phyloP scores from a whole-genome alignment of 2,329 filamentous ascomycete species.

The Fusarium sterilihyphosum region DNA sequence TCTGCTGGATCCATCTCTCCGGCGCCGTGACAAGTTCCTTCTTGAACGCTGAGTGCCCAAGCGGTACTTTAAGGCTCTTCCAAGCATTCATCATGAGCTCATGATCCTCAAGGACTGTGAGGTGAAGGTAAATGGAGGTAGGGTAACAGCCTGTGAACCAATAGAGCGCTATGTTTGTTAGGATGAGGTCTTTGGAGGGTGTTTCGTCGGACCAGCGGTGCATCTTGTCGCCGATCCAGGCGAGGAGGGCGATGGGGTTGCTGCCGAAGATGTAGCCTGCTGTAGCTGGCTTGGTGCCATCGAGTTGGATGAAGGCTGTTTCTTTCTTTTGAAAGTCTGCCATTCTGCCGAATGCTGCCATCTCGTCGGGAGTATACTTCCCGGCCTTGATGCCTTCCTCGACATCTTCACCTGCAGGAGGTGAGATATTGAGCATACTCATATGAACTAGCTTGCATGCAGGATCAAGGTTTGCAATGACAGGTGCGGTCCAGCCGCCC shows the following conservation, averaged over 20 bases:
- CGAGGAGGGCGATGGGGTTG: conserved; percentile 5
- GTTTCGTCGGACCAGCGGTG: conserved; percentile 9
- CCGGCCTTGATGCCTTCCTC: not conserved
- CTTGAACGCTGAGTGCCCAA: conserved; percentile 16
- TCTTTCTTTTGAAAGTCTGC: conserved; percentile 7
- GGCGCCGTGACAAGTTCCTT: not conserved
- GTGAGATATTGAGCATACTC: conserved; percentile 2
- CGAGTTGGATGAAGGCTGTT: conserved; percentile 17
- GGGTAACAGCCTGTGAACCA: conserved; percentile 16
- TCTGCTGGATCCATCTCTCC: conserved; percentile 10
- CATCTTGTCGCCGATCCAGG: conserved; percentile 23
- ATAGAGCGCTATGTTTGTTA: conserved; percentile 13
- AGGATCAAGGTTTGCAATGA: conserved; percentile 13
- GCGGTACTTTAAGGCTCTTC: not conserved
- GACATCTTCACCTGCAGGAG: not conserved
- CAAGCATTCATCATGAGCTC: conserved; percentile 6
- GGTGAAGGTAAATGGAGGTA: conserved; percentile 16
- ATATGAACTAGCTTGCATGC: conserved; percentile 16
- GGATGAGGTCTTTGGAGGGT: not conserved
- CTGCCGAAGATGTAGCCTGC: conserved; percentile 13
- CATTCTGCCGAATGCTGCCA: not conserved
- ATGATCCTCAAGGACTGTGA: not conserved
- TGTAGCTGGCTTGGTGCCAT: conserved; percentile 10
- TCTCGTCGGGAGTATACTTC: not conserved
- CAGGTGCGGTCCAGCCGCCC: conserved; percentile 17